Conservation (phyloP, 2,329 filamentous ascomycete genomes). For the Thielaviopsis ethacetica region DNA sequence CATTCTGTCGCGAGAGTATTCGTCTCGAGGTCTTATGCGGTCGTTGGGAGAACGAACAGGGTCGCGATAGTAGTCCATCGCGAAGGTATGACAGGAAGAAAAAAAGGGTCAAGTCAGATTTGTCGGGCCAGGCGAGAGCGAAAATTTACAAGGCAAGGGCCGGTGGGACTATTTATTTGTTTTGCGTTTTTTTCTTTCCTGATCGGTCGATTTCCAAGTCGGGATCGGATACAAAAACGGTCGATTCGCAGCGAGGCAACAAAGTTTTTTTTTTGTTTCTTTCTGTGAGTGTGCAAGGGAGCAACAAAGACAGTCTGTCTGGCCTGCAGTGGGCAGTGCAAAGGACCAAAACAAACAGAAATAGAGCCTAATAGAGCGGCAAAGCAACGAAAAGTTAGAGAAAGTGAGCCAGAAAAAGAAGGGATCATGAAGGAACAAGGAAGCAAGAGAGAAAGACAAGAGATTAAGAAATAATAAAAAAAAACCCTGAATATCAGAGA, state of each 20-base stretch:
- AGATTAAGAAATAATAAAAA: slow-evolving; percentile 3
- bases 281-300: slow-evolving; percentile 15
- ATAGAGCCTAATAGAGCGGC: slow-evolving; percentile 24
- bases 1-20: slow-evolving; percentile 31
- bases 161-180: not conserved
- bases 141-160: not conserved
- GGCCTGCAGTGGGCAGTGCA: slow-evolving; percentile 13
- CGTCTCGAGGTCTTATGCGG: slow-evolving; percentile 35
- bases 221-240: not conserved
- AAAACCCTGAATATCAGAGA: slow-evolving; percentile 7
- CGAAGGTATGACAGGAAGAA: slow-evolving; percentile 11
- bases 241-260: slow-evolving; percentile 11
- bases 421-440: slow-evolving; percentile 10
- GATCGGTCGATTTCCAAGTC: not conserved
- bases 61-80: slow-evolving; percentile 43
- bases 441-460: not conserved
- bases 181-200: not conserved
- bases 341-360: slow-evolving; percentile 17
- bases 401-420: slow-evolving; percentile 24
- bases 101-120: not conserved
- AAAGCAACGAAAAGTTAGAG: slow-evolving; percentile 34
- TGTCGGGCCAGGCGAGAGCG: not conserved
- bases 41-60: slow-evolving; percentile 36
- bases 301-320: slow-evolving; percentile 12
- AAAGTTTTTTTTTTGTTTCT: slow-evolving; percentile 1